Evolutionary conservation across 106 monocot genomes (phyloP), one percentile per base, ranked within the genome.

Genomic region (Dioscorea alata): DNA sequence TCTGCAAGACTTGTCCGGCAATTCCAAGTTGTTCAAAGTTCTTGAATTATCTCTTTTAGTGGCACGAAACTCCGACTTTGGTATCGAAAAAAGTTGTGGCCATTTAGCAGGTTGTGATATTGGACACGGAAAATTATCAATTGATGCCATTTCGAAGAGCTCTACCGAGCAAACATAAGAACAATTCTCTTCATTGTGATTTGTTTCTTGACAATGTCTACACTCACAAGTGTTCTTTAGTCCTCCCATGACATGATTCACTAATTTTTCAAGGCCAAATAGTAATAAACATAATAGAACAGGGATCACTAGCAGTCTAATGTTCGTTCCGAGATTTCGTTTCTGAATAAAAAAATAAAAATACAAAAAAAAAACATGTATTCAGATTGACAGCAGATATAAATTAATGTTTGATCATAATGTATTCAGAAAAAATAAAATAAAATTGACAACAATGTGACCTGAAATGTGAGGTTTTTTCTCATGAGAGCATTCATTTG

Each of bases 391-490:
- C 19, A 28, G 33, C n/a, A 7, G 19, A 54, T 57, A 22, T 31
- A 56, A 17, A 49, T n/a, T 1, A 13, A 13, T 10, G 1, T 48
- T 59, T 56, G 8, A 32, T 15, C 9, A 9, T 8, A 32, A 57
- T n/a, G n/a, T n/a, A n/a, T 12, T 28, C 28, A 28, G 28, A 20
- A 12, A 8, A 33, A 13, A 60, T 12, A 3, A 34, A 13, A 21
- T 8, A 14, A 6, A 0, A 56, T 4, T 23, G 28, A 28, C 3
- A 28, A 28, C 3, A 28, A 28, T 6, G 57, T 14, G 48, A 81
- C 80, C 71, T 81, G 80, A 12, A 81, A 75, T 12, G 61, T 67
- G 67, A 71, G 23, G 62, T 81, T 80, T n/a, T 80, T 80, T 13
- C 80, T 63, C 23, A 80, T 48, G 23, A 80, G 71, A 18, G 80